Evolutionary conservation across 2,329 filamentous ascomycete genomes (phyloP).

Genomic region (Pseudocercospora fuligena): DNA sequence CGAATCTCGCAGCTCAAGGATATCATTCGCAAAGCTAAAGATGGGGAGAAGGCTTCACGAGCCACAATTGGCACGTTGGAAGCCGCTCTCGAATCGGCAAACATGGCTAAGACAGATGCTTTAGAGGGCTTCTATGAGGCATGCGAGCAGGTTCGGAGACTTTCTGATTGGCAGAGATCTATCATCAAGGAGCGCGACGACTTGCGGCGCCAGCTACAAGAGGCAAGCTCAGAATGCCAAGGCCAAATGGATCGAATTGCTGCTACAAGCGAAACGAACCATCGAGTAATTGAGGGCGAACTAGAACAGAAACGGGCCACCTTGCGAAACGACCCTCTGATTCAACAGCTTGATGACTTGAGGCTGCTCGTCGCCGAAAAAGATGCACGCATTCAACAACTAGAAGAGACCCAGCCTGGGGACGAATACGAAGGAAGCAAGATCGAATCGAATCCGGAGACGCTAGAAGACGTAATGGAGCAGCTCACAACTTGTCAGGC

Average conservation of each 20-base stretch:
- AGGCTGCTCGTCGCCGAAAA: conserved; percentile 12
- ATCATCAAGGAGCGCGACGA: neutral
- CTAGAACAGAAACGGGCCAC: neutral
- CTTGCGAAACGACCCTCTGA: conserved; percentile 11
- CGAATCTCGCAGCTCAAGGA: conserved; percentile 47
- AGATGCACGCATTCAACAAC: conserved; percentile 15
- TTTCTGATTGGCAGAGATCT: neutral
- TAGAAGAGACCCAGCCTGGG: neutral
- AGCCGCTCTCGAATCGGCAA: conserved; percentile 46
- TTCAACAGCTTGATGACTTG: conserved; percentile 18
- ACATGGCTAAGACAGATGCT: conserved; percentile 48
- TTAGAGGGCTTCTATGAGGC: conserved; percentile 40
- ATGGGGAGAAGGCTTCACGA: conserved; percentile 42
- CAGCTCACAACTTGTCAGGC: conserved; percentile 28
- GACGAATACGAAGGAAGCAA: neutral
- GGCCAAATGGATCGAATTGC: neutral
- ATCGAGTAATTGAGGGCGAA: neutral
- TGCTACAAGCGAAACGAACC: conserved; percentile 8
- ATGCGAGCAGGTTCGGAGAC: conserved; percentile 36
- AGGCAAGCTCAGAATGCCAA: neutral
- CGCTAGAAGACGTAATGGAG: neutral
- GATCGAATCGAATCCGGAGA: neutral
- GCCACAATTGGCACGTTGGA: conserved; percentile 47
- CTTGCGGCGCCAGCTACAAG: neutral
- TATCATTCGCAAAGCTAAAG: conserved; percentile 46